Evolutionary conservation across 139 green algal species (phyloP), one percentile per base, ranked within the genome.

Genomic region (Micractinium conductrix): DNA sequence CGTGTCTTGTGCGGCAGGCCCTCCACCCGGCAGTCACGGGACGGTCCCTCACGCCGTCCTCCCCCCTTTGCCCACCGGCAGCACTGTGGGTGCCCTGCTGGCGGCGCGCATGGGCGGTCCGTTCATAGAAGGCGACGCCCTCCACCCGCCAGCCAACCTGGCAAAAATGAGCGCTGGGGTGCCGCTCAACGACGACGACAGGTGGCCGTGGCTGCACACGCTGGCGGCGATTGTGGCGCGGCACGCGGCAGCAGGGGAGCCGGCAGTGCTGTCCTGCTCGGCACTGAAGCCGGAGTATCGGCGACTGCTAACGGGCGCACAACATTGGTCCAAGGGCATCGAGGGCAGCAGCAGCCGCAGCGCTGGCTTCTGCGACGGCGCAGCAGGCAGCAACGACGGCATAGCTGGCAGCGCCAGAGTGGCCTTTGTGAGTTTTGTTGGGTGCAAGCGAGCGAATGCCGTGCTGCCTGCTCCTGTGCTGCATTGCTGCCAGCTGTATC

Each of bases 231-330:
- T 83, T 1, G n/a, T 89, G 1, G 35, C 55, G 37, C 42, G 74
- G 37, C 79, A 79, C 50, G 21, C 65, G 44, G 43, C 72, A 16
- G 21, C 12, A 1, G 30, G 37, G 10, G 78, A 72, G 30, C 43
- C 62, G 10, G 69, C 45, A 9, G 88, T 91, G 19, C 68, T 91
- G 2, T 83, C 85, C 42, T 91, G 88, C 85, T 91, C 88, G 2
- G 85, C 88, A 7, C 81, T 91, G 9, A 90, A 84, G 81, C 80
- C 85, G 0, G 73, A 10, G 22, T 91, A 91, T 65, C 76, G 88
- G 4, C 33, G 71, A 1, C 14, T 87, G 21, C 74, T 91, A n/a
- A n/a, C n/a, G n/a, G n/a, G n/a, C n/a, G n/a, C n/a, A n/a, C n/a
- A n/a, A n/a, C n/a, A n/a, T n/a, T n/a, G n/a, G n/a, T n/a, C n/a